Conservation (phyloP, 176 grass and related monocot genomes). For the Juncus inflexus region DNA sequence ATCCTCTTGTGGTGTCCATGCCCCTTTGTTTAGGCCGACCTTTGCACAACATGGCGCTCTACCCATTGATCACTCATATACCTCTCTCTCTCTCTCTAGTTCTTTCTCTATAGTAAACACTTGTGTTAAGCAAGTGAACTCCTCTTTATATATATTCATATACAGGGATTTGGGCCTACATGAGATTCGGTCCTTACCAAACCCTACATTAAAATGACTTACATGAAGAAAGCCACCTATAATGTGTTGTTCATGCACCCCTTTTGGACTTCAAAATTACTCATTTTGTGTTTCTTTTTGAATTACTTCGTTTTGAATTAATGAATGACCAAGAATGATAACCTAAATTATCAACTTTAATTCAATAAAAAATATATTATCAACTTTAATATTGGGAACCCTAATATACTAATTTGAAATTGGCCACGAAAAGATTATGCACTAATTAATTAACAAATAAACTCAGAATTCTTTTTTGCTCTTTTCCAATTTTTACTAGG, state of each 20-base stretch:
- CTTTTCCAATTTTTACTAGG: no score
- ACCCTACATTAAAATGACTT: conserved; percentile 8
- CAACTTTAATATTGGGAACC: no score
- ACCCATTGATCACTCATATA: conserved; percentile 25
- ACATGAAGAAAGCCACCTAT: conserved; percentile 9
- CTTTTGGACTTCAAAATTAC: background rate
- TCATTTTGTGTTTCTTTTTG: no score
- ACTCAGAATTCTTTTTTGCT: no score
- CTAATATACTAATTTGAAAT: no score
- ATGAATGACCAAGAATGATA: background rate
- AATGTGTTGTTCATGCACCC: background rate
- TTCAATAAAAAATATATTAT: background rate
- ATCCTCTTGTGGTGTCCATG: conserved; percentile 38
- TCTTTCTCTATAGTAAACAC: conserved; percentile 1
- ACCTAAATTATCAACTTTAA: background rate
- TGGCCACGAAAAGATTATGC: no score
- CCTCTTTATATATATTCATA: conserved; percentile 25
- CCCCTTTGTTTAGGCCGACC: conserved; percentile 35
- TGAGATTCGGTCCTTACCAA: conserved; percentile 29
- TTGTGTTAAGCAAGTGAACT: conserved; percentile 7
- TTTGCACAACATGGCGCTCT: conserved; percentile 37
- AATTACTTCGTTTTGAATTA: no score
- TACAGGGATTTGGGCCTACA: conserved; percentile 17
- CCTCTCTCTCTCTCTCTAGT: background rate
- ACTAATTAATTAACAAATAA: no score